phyloP scores from a whole-genome alignment of 1,284 basidiomycete species.

The Agroathelia rolfsii region DNA sequence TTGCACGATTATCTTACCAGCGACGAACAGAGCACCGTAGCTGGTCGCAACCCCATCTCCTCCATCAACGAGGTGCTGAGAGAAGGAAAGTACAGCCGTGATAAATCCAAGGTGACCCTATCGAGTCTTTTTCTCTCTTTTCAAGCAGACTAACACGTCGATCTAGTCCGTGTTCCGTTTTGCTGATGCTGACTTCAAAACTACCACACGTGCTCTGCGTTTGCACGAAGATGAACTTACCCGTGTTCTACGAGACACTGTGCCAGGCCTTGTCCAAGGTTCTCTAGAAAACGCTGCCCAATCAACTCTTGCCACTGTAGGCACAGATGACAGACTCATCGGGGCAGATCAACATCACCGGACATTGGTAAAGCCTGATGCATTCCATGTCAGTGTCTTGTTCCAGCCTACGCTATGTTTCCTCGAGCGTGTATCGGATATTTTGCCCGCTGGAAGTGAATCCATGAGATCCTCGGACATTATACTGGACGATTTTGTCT shows the following conservation, averaged over 20 bases:
- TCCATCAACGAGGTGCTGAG: constrained; percentile 93
- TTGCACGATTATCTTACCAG: constrained; percentile 88
- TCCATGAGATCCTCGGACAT: constrained; percentile 62
- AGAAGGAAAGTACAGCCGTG: constrained; percentile 70
- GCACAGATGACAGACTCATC: constrained; percentile 62
- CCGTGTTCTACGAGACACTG: constrained; percentile 77
- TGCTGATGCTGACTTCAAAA: constrained; percentile 75
- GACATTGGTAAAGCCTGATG: constrained; percentile 81
- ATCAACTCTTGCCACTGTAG: constrained; percentile 46
- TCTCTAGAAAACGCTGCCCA: constrained; percentile 53
- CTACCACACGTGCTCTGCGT: constrained; percentile 58
- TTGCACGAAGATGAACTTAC: constrained; percentile 81
- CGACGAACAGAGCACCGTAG: constrained; percentile 69
- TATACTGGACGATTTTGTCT: constrained; percentile 89
- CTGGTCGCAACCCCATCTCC: constrained; percentile 78
- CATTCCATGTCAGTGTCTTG: constrained; percentile 89
- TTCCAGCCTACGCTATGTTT: constrained; percentile 92
- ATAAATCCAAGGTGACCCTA: constrained; percentile 66
- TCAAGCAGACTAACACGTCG: constrained; percentile 7
- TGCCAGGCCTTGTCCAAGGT: constrained; percentile 85
- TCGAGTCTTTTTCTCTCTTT: constrained; percentile 2
- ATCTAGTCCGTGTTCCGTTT: constrained; percentile 81
- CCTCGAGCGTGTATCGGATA: constrained; percentile 61
- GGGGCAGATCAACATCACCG: constrained; percentile 75
- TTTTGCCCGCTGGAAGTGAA: constrained; percentile 69